Evolutionary conservation across 202 grass and related monocot genomes (phyloP), one percentile per base, ranked within the genome.

Genomic region (Zizania palustris): DNA sequence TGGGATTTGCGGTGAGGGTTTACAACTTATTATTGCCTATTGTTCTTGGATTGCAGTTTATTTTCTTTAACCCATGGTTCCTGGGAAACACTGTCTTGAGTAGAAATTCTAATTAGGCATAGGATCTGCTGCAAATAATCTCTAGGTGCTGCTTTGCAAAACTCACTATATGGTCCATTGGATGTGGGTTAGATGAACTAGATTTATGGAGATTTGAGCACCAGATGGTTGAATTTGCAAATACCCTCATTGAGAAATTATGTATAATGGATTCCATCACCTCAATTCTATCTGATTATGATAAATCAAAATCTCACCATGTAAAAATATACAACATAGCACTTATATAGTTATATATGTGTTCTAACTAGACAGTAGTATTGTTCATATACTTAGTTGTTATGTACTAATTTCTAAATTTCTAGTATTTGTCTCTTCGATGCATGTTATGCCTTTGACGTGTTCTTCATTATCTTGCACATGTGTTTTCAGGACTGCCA

Each of bases 1-100:
- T 95, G 96, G 96, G 96, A 98, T 80, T 83, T 98, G 19, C 78
- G 95, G 96, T 95, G 82, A 82, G 81, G 6, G 75, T 67, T 36
- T 10, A 13, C 42, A 67, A 21, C 5, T 49, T 67, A 63, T 39
- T 67, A 3, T 80, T 86, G 57, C 12, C 66, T 67, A 45, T 53
- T 71, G 2, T 68, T 65, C 73, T 79, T 36, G 14, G 77, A 20
- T 69, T 69, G 4, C 12, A 40, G 38, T 81, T 16, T 69, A 50
- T 45, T 82, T 58, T 46, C 1, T 21, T 75, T 88, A 7, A 7
- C 7, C 11, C 49, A 11, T 9, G 15, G 3, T 63, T 79, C 0
- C 56, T 62, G 38, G 74, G 14, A 83, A 54, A 69, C 9, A 6
- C 63, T 81, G 5, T 72, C 57, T 66, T 67, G 13, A 61, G 36